These are phyloP conservation scores for Aurifilum marmelostoma DNA, from an alignment of 2,329 filamentous ascomycete species.

Conservation along the genomic window DNA sequence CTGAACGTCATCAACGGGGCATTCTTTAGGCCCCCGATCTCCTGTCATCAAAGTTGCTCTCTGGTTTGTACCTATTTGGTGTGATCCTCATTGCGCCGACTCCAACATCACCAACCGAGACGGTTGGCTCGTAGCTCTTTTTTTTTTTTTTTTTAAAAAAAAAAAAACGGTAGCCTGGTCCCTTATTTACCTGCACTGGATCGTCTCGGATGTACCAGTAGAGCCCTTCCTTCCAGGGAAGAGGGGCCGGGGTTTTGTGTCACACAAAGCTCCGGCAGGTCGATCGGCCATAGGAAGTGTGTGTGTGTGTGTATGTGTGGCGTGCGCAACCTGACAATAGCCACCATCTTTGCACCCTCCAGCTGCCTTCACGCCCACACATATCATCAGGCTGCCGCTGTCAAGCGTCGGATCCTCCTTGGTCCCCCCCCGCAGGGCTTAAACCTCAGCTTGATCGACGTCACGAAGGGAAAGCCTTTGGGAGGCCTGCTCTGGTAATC, in stretches of 20 bases:
- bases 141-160: neutral
- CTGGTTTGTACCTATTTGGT: neutral
- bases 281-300: neutral
- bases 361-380: neutral
- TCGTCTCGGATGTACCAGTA: neutral
- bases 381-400: neutral
- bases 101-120: neutral
- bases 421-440: neutral
- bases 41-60: neutral
- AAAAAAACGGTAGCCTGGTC: too few species aligned
- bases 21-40: neutral
- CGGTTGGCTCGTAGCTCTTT: neutral
- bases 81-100: neutral
- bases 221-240: neutral
- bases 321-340: neutral
- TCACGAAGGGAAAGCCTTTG: neutral
- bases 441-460: conserved; percentile 2
- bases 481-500: neutral
- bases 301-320: neutral
- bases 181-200: neutral
- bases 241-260: too few species aligned
- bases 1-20: conserved; percentile 1
- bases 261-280: neutral
- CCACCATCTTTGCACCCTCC: neutral
- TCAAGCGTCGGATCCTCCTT: neutral